Evolutionary conservation across 495 filamentous ascomycete species (phyloP).

Genomic region (Talaromyces ruber): DNA sequence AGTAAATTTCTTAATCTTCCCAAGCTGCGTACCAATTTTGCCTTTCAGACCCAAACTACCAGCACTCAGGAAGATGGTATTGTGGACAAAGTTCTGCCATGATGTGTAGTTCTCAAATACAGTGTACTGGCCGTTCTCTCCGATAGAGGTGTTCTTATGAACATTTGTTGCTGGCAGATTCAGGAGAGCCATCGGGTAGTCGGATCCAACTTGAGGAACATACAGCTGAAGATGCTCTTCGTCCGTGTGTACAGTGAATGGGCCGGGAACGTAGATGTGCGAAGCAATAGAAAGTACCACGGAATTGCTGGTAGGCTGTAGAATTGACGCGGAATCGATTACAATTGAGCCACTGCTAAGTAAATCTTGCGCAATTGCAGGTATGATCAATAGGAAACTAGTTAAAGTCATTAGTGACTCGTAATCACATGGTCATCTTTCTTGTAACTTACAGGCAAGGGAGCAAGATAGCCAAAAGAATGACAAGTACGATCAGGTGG

Average conservation of each 20-base stretch:
- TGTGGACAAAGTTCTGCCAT: constrained; percentile 23
- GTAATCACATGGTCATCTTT: not conserved
- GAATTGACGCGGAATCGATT: constrained; percentile 11
- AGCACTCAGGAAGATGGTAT: constrained; percentile 11
- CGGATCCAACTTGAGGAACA: constrained; percentile 4
- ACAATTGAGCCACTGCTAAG: constrained; percentile 30
- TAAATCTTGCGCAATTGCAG: constrained; percentile 33
- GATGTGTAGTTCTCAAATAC: constrained; percentile 27
- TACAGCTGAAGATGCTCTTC: constrained; percentile 1
- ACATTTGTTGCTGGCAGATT: constrained; percentile 28
- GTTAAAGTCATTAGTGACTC: not conserved
- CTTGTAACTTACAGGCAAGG: constrained; percentile 27
- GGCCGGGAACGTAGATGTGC: constrained; percentile 14
- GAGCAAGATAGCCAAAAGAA: constrained; percentile 34
- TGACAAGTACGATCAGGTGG: constrained; percentile 25
- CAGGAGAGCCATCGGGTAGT: constrained; percentile 22
- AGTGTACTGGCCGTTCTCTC: constrained; percentile 24
- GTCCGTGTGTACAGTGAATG: constrained; percentile 12
- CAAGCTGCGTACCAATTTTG: constrained; percentile 6
- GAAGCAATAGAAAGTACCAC: constrained; percentile 9
- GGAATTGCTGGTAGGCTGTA: not conserved
- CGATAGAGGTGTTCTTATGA: constrained; percentile 26
- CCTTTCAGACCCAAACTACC: constrained; percentile 5
- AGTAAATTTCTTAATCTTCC: constrained; percentile 22
- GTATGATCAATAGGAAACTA: constrained; percentile 35